phyloP scores from a whole-genome alignment of 805 yeast genomes.

The Teunomyces tritomae region DNA sequence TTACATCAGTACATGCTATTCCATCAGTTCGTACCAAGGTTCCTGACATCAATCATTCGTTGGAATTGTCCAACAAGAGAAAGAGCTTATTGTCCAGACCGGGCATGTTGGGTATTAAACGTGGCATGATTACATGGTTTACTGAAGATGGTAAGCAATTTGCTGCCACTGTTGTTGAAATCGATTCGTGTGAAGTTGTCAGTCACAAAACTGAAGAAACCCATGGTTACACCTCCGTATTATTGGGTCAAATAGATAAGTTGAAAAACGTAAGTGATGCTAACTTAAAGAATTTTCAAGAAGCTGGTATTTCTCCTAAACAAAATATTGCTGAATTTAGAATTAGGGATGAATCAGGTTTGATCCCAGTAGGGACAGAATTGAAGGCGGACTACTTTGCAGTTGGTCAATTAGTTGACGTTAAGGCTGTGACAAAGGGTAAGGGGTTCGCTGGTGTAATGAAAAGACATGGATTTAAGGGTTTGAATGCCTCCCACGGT shows the following conservation, averaged over 20 bases:
- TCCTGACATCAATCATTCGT: constrained; percentile 61
- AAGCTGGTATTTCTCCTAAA: constrained; percentile 85
- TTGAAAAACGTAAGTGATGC: constrained; percentile 48
- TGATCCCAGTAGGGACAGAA: constrained; percentile 74
- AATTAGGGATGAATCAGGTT: constrained; percentile 61
- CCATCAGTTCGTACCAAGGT: constrained; percentile 47
- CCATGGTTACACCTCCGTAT: constrained; percentile 83
- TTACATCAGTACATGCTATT: constrained; percentile 50
- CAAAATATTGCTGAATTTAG: constrained; percentile 72
- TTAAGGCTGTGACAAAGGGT: constrained; percentile 79
- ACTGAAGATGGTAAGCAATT: constrained; percentile 64
- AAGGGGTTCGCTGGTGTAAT: constrained; percentile 98
- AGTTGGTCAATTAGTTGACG: constrained; percentile 80
- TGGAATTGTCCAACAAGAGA: constrained; percentile 66
- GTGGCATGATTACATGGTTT: constrained; percentile 88
- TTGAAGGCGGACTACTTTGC: constrained; percentile 81
- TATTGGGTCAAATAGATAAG: constrained; percentile 79
- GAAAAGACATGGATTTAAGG: constrained; percentile 89
- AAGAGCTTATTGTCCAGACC: constrained; percentile 73
- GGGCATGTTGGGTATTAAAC: constrained; percentile 79
- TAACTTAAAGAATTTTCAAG: constrained; percentile 69
- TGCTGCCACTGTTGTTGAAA: constrained; percentile 86
- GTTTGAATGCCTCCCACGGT: constrained; percentile 94
- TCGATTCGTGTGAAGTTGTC: constrained; percentile 84
- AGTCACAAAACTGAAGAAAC: constrained; percentile 64